Conservation (phyloP, 352 stramenopile species). For the Salisapilia sapeloensis region DNA sequence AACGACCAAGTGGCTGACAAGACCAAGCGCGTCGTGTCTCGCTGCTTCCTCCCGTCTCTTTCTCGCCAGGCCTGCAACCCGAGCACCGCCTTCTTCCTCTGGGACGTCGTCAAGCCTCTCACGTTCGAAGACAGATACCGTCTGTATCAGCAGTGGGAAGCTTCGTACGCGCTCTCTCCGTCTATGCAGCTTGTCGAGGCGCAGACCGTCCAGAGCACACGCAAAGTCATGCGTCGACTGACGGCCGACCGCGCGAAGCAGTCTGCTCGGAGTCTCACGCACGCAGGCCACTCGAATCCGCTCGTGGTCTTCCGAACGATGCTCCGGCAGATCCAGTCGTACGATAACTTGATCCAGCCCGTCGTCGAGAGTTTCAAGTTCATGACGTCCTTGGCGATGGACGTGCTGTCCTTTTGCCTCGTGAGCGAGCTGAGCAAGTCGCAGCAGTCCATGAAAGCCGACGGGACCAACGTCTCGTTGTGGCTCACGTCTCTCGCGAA, state of each 20-base stretch:
- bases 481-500: constrained; percentile 88
- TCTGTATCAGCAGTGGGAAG: constrained; percentile 68
- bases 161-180: constrained; percentile 29
- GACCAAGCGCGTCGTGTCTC: constrained; percentile 33
- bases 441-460: constrained; percentile 69
- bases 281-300: constrained; percentile 87
- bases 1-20: constrained; percentile 6
- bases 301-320: constrained; percentile 90
- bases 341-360: constrained; percentile 93
- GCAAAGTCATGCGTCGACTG: constrained; percentile 63
- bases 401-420: constrained; percentile 89
- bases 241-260: constrained; percentile 67
- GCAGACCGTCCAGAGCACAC: constrained; percentile 44
- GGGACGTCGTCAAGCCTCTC: constrained; percentile 63
- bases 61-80: constrained; percentile 62
- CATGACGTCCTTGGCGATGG: constrained; percentile 84
- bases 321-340: constrained; percentile 92
- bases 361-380: constrained; percentile 93
- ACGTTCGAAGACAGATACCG: constrained; percentile 66
- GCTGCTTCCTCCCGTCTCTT: constrained; percentile 54
- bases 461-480: constrained; percentile 85
- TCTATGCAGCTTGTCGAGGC: constrained; percentile 54
- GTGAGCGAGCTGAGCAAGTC: constrained; percentile 80
- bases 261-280: constrained; percentile 57
- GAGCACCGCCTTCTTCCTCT: constrained; percentile 59